Percentiles rank a stretch among this genome's conserved stretches.
phyloP scores from a whole-genome alignment of 345 rosid species.

The Eucalyptus microcorys region DNA sequence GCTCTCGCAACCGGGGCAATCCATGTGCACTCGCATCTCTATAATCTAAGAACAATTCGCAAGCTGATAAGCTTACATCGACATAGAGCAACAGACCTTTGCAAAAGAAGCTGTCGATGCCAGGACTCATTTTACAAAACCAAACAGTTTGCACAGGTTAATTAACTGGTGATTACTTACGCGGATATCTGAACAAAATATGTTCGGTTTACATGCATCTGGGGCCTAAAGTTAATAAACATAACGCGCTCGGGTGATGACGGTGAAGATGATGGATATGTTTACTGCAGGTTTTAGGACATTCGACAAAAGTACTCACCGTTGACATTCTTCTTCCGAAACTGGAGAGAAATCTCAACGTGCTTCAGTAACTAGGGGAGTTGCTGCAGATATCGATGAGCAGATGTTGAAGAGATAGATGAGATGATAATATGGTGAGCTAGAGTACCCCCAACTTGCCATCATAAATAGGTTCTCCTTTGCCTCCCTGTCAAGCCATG shows the following conservation, averaged over 20 bases:
- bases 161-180: not conserved
- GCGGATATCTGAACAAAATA: not conserved
- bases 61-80: not conserved
- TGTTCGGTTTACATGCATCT: not conserved
- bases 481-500: not conserved
- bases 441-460: not conserved
- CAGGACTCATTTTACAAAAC: not conserved
- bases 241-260: not conserved
- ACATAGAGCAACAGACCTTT: not conserved
- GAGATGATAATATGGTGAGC: not conserved
- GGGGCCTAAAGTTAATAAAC: not conserved
- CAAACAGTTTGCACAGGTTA: not conserved
- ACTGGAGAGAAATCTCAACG: not conserved
- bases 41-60: conserved; percentile 22
- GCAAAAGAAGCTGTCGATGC: not conserved
- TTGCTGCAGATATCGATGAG: not conserved
- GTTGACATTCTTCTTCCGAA: not conserved
- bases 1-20: conserved; percentile 75
- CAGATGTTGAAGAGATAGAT: not conserved
- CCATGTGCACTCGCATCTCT: conserved; percentile 88
- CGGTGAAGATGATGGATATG: not conserved
- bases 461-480: not conserved
- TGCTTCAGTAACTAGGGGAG: not conserved
- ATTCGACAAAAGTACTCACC: not conserved
- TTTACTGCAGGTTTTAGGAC: not conserved